Conservation (phyloP, 176 grass and related monocot species). For the Saccharum spontaneum region DNA sequence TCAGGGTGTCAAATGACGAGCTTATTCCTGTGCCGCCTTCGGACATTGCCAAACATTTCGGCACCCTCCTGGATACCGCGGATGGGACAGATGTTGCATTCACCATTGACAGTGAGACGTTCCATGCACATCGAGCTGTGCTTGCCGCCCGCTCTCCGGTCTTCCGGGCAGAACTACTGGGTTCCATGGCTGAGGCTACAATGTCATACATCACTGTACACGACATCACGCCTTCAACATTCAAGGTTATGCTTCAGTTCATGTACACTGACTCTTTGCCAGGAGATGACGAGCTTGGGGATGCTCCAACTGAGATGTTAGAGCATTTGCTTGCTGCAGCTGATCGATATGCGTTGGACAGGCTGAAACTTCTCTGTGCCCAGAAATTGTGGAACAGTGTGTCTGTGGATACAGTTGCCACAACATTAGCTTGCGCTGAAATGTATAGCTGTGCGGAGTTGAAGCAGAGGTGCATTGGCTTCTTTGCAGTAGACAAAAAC, state of each 20-base stretch:
- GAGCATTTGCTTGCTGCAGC: too few species aligned
- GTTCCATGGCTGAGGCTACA: too few species aligned
- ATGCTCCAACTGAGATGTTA: too few species aligned
- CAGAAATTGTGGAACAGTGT: background rate
- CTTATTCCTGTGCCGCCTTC: too few species aligned
- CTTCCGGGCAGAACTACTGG: background rate
- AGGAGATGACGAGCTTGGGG: too few species aligned
- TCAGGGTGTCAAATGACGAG: too few species aligned
- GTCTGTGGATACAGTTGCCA: background rate
- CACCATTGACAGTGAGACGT: conserved; percentile 4
- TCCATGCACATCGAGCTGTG: conserved; percentile 24
- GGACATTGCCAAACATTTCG: background rate
- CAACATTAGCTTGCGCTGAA: background rate
- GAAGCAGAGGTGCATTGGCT: background rate
- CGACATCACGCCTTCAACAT: too few species aligned
- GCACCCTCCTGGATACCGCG: background rate
- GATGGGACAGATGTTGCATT: background rate
- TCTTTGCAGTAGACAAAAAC: background rate
- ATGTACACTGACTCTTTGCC: too few species aligned
- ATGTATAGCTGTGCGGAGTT: background rate
- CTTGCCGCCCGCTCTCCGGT: conserved; percentile 29
- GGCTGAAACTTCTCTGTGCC: too few species aligned
- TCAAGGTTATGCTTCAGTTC: too few species aligned
- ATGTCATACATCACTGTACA: too few species aligned
- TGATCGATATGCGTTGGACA: too few species aligned